A percentile compares a stretch with the other conserved stretches of the same genome.
Evolutionary conservation across 768 basidiomycete genomes (phyloP).

Genomic region (Galerina marginata): DNA sequence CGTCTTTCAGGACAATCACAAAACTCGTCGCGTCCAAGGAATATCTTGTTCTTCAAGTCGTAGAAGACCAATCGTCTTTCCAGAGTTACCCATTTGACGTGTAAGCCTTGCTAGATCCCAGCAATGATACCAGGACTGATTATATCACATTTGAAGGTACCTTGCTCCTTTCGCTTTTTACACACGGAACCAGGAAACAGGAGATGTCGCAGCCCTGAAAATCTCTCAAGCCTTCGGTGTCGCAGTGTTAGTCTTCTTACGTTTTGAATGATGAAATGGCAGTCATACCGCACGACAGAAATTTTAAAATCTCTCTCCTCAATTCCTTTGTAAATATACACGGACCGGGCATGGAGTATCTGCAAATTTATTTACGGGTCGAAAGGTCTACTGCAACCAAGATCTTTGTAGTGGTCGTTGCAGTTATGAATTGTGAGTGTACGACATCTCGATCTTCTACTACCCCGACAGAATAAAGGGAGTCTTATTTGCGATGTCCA

Average conservation of each 20-base stretch:
- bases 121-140: not conserved
- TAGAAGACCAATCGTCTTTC: not conserved
- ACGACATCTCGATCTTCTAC: not conserved
- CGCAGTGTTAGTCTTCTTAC: conserved; percentile 10
- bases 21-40: conserved; percentile 9
- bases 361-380: not conserved
- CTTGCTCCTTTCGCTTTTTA: conserved; percentile 9
- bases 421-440: conserved; percentile 13
- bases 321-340: not conserved
- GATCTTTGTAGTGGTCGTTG: conserved; percentile 14
- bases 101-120: not conserved
- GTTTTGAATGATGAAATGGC: not conserved
- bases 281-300: not conserved
- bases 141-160: not conserved
- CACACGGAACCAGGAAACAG: not conserved
- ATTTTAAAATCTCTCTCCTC: conserved; percentile 11
- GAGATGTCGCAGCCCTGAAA: not conserved
- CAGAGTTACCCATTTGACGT: conserved; percentile 17
- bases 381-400: conserved; percentile 12
- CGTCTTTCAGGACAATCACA: conserved; percentile 14
- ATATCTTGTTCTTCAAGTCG: not conserved
- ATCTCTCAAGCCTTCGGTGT: conserved; percentile 5
- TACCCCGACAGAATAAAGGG: too few species aligned
- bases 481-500: not conserved
- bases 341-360: not conserved